Evolutionary conservation across 768 basidiomycete species (phyloP).

Genomic region (Mycena kentingensis): DNA sequence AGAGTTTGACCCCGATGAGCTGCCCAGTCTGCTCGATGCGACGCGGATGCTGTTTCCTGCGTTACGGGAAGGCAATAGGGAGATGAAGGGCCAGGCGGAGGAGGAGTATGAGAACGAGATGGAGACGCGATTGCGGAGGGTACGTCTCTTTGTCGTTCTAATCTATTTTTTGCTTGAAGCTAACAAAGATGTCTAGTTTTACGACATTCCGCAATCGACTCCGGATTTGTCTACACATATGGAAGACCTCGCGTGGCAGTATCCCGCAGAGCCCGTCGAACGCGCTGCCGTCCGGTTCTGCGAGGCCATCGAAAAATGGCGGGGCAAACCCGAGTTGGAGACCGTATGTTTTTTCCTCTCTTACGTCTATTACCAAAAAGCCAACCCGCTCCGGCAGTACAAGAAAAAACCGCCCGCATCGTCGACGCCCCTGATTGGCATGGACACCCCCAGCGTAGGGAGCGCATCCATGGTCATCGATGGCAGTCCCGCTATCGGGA

Average conservation of each 20-base stretch:
- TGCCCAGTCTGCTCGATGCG: conserved; percentile 69
- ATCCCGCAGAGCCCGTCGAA: conserved; percentile 81
- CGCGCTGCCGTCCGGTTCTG: conserved; percentile 76
- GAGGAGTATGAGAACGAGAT: conserved; percentile 77
- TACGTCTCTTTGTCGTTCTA: conserved; percentile 37
- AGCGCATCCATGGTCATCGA: conserved; percentile 60
- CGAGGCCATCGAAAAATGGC: conserved; percentile 80
- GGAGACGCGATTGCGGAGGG: conserved; percentile 68
- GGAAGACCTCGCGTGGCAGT: conserved; percentile 77
- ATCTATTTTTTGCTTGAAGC: background rate
- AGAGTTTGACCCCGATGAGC: conserved; percentile 74
- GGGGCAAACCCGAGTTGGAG: conserved; percentile 83
- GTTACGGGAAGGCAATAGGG: conserved; percentile 34
- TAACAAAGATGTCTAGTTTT: conserved; percentile 76
- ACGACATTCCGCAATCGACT: conserved; percentile 68
- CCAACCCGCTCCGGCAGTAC: conserved; percentile 41
- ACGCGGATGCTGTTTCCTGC: conserved; percentile 69
- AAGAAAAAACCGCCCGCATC: conserved; percentile 48
- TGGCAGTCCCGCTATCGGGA: conserved; percentile 27
- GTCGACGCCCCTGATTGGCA: conserved; percentile 25
- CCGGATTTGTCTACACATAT: conserved; percentile 79
- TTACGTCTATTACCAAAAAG: conserved; percentile 11
- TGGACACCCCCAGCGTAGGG: conserved; percentile 46
- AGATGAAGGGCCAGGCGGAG: conserved; percentile 53
- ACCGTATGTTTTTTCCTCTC: conserved; percentile 48